Evolutionary conservation across 2,329 filamentous ascomycete species (phyloP).

Genomic region (Talaromyces sp.): DNA sequence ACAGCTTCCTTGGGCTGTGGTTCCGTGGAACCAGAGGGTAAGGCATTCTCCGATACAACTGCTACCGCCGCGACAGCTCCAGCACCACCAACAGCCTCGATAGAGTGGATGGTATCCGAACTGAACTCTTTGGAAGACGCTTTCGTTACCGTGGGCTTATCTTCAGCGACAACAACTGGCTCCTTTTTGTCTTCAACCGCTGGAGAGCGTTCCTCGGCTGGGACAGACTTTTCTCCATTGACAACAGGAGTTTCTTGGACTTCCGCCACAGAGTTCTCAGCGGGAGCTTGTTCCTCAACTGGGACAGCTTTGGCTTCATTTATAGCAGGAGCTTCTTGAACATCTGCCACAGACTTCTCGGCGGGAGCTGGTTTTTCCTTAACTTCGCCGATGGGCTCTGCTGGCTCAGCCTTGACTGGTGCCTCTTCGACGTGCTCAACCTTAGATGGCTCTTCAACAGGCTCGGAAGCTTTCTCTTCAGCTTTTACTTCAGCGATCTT

Average conservation of each 20-base stretch:
- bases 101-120: background rate
- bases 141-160: background rate
- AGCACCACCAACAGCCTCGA: conserved; percentile 5
- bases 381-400: background rate
- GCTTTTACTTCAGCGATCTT: conserved; percentile 13
- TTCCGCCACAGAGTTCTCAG: background rate
- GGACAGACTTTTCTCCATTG: background rate
- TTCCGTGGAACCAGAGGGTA: background rate
- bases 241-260: background rate
- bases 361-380: background rate
- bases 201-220: background rate
- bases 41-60: background rate
- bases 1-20: conserved; percentile 11
- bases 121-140: conserved; percentile 15
- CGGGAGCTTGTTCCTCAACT: background rate
- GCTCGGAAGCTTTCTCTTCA: background rate
- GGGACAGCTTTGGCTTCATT: background rate
- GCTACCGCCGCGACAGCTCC: conserved; percentile 7
- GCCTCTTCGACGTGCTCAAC: background rate
- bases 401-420: background rate
- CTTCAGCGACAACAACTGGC: background rate
- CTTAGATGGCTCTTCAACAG: background rate
- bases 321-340: background rate
- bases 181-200: background rate
- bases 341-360: background rate